These are phyloP conservation scores for Boechera divaricarpa DNA, from an alignment of 345 rosid species.

Conservation along the genomic window DNA sequence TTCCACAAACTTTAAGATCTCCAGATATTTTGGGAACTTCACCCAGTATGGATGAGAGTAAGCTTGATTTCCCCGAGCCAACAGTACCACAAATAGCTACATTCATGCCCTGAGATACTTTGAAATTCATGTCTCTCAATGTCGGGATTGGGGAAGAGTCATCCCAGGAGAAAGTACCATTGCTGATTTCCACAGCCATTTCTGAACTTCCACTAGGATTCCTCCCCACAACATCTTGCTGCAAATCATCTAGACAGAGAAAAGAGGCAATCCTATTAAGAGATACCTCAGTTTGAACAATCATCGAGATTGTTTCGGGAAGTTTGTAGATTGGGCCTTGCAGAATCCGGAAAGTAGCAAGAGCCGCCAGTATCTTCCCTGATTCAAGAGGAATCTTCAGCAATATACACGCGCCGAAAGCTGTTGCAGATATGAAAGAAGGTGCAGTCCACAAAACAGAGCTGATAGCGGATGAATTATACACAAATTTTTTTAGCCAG, in stretches of 20 bases:
- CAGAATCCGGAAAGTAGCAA: slow-evolving; percentile 66
- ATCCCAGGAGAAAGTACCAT: slow-evolving; percentile 69
- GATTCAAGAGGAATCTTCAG: slow-evolving; percentile 58
- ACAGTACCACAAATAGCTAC: slow-evolving; percentile 77
- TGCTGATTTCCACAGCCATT: slow-evolving; percentile 47
- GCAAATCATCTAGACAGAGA: slow-evolving; percentile 65
- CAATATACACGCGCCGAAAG: slow-evolving; percentile 60
- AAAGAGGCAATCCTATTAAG: slow-evolving; percentile 62
- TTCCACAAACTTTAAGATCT: slow-evolving; percentile 57
- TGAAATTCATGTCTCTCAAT: slow-evolving; percentile 56
- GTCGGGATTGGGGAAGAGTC: slow-evolving; percentile 45
- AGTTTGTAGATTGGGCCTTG: slow-evolving; percentile 56
- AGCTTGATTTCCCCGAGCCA: slow-evolving; percentile 78
- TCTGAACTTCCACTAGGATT: slow-evolving; percentile 44
- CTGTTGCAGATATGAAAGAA: slow-evolving; percentile 52
- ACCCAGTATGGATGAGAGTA: slow-evolving; percentile 68
- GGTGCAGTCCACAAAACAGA: slow-evolving; percentile 63
- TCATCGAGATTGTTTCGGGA: slow-evolving; percentile 60
- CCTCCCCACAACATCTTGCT: slow-evolving; percentile 44
- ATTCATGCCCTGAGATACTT: slow-evolving; percentile 58
- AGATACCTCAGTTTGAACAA: slow-evolving; percentile 69
- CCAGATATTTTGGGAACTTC: slow-evolving; percentile 70
- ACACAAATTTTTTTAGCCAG: slow-evolving; percentile 58
- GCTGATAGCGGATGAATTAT: slow-evolving; percentile 39
- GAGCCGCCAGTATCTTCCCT: slow-evolving; percentile 64